Conservation (phyloP, 805 yeast genomes). For the Candida gorgasii region DNA sequence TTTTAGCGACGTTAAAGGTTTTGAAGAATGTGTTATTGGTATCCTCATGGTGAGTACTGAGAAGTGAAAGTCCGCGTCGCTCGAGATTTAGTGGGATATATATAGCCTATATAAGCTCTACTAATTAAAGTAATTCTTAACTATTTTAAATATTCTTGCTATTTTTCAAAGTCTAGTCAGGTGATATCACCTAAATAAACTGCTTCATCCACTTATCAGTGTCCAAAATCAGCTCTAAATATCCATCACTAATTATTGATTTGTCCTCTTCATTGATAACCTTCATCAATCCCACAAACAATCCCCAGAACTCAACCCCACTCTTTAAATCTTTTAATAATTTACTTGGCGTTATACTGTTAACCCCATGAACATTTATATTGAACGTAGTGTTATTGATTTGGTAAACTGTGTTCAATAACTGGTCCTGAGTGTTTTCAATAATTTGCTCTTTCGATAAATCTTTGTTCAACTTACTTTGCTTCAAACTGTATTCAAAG, state of each 20-base stretch:
- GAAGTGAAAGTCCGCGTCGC: too few relatives aligned
- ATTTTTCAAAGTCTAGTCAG: too few relatives aligned
- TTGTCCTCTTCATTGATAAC: slow-evolving; percentile 28
- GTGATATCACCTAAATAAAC: slow-evolving; percentile 18
- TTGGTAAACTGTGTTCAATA: slow-evolving; percentile 38
- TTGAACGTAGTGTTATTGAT: slow-evolving; percentile 39
- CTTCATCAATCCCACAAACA: slow-evolving; percentile 29
- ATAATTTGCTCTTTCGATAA: slow-evolving; percentile 27
- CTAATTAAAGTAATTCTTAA: too few relatives aligned
- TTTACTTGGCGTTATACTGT: slow-evolving; percentile 35
- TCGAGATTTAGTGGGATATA: too few relatives aligned
- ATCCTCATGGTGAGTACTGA: too few relatives aligned
- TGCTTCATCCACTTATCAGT: slow-evolving; percentile 34
- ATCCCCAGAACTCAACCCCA: slow-evolving; percentile 38
- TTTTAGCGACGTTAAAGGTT: neutral
- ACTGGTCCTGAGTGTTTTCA: slow-evolving; percentile 29
- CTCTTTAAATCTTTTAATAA: slow-evolving; percentile 29
- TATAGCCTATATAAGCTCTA: too few relatives aligned
- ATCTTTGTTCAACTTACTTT: slow-evolving; percentile 21
- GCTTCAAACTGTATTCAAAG: slow-evolving; percentile 43
- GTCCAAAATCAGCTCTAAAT: slow-evolving; percentile 22
- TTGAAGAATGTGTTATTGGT: too few relatives aligned
- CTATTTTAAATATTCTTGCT: too few relatives aligned
- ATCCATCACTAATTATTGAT: slow-evolving; percentile 25
- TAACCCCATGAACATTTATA: slow-evolving; percentile 42